Evolutionary conservation across 2,329 filamentous ascomycete genomes (phyloP).

Genomic region (Aureobasidium pullulans): DNA sequence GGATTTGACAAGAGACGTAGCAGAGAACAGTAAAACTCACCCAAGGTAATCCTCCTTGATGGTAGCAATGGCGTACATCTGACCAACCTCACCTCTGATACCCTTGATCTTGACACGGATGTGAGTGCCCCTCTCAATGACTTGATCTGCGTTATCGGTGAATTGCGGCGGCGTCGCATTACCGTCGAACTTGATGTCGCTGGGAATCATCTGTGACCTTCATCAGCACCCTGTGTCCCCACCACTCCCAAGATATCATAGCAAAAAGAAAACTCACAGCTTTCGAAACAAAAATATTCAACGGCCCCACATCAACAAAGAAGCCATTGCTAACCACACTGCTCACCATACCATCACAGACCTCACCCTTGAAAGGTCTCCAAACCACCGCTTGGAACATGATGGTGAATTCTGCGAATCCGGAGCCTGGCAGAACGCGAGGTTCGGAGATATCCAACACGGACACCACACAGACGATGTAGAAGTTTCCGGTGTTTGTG

Average conservation of each 20-base stretch:
- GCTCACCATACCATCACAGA: constrained; percentile 89
- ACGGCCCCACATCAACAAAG: constrained; percentile 73
- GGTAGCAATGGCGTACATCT: constrained; percentile 94
- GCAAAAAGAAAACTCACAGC: no score
- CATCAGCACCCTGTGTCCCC: no score
- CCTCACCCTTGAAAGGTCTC: constrained; percentile 96
- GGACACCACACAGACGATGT: constrained; percentile 97
- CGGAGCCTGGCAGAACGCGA: constrained; percentile 83
- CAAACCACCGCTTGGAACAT: constrained; percentile 94
- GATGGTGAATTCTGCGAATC: constrained; percentile 88
- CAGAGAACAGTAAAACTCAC: constrained; percentile 17
- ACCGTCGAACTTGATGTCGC: constrained; percentile 86
- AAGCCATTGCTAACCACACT: constrained; percentile 90
- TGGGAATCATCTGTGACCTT: constrained; percentile 88
- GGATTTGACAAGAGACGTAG: neutral
- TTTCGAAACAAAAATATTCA: constrained; percentile 72
- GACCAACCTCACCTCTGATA: constrained; percentile 83
- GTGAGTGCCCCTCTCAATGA: constrained; percentile 89
- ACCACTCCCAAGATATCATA: no score
- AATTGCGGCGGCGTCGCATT: constrained; percentile 96
- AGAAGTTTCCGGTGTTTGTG: constrained; percentile 90
- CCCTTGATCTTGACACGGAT: constrained; percentile 92
- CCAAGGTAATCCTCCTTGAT: constrained; percentile 65
- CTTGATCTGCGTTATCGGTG: constrained; percentile 88
- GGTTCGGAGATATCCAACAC: constrained; percentile 84